Base-by-base conservation (phyloP, 177 flowering plant species). In the Vitis hybrid region DNA sequence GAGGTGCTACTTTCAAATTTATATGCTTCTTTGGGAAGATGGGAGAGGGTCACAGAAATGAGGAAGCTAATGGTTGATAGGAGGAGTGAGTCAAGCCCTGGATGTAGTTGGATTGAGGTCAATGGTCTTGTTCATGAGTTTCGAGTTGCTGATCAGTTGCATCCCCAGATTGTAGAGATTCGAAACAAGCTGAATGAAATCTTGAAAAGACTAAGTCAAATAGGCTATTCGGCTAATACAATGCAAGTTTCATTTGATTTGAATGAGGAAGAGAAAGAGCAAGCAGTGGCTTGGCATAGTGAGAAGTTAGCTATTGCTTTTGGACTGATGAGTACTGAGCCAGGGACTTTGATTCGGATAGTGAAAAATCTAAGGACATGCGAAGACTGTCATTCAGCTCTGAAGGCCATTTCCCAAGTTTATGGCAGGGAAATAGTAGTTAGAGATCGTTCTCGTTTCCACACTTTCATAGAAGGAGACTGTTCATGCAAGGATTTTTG, bases 291-390 rank as follows among this genome's bases (percentile, higher is more conserved):
- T 60, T 81, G 73, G 79, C 88, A 83, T 62, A 83, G 86, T 72
- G 91, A 89, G 76, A 87, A 86, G 83, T 58, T 89, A 65, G 86
- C 85, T 10, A 30, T 89, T 72, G 85, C 89, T 40, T 89, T 86
- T 70, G 86, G 80, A 5, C 56, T 86, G 68, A 65, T 87, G 72
- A 79, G 69, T 71, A 82, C 85, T 9, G 21, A 30, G 12, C 68
- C 75, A 14, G 79, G 82, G 67, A 72, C 72, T 69, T 75, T 70
- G 7, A 84, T 86, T 68, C 75, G 82, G 18, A 79, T 89, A 13
- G 80, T 80, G 50, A 86, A 85, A 74, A 85, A 85, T 67, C 67
- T 86, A 13, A 74, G 90, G 75, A 82, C 82, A 19, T 85, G 87
- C 69, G 82, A 83, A 63, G 92, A 90, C 66, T 86, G 85, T 60